Conservation (phyloP, 495 filamentous ascomycete species). For the Rhizodiscina lignyota region DNA sequence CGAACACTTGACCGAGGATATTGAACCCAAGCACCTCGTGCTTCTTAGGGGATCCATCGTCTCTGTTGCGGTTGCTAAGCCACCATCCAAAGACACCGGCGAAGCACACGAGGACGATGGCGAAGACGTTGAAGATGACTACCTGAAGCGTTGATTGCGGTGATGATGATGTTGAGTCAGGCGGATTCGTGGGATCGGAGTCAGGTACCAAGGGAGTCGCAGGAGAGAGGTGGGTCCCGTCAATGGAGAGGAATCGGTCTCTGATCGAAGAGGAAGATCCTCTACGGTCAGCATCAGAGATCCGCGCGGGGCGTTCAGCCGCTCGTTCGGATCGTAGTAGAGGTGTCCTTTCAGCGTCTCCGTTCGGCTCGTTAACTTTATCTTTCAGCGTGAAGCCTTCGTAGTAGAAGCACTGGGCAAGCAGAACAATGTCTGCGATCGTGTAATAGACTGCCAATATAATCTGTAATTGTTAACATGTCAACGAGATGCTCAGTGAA, state of each 20-base stretch:
- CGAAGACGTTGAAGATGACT: constrained; percentile 50
- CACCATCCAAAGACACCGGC: constrained; percentile 81
- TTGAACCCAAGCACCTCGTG: constrained; percentile 40
- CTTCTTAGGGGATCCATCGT: constrained; percentile 6
- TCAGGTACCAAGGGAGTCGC: constrained; percentile 42
- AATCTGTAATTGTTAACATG: constrained; percentile 30
- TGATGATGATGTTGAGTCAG: constrained; percentile 26
- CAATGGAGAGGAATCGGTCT: constrained; percentile 31
- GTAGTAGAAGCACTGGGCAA: constrained; percentile 88
- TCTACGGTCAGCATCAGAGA: constrained; percentile 9
- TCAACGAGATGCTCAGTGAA: too few relatives aligned
- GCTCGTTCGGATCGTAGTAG: constrained; percentile 8
- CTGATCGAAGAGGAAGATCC: constrained; percentile 18
- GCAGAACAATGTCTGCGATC: constrained; percentile 73
- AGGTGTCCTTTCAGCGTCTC: constrained; percentile 7
- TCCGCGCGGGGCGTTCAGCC: constrained; percentile 6
- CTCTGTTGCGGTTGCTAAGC: constrained; percentile 31
- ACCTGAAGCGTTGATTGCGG: constrained; percentile 29
- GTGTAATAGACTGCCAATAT: constrained; percentile 95
- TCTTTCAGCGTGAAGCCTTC: constrained; percentile 61
- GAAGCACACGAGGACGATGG: constrained; percentile 60
- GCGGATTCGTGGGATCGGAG: constrained; percentile 11
- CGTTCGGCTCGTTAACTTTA: constrained; percentile 11
- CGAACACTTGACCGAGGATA: constrained; percentile 42
- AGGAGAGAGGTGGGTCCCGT: constrained; percentile 60